Percentiles rank a stretch among this genome's conserved stretches.
phyloP scores from a whole-genome alignment of 2,329 filamentous ascomycete genomes.

The Neofusicoccum ribis region DNA sequence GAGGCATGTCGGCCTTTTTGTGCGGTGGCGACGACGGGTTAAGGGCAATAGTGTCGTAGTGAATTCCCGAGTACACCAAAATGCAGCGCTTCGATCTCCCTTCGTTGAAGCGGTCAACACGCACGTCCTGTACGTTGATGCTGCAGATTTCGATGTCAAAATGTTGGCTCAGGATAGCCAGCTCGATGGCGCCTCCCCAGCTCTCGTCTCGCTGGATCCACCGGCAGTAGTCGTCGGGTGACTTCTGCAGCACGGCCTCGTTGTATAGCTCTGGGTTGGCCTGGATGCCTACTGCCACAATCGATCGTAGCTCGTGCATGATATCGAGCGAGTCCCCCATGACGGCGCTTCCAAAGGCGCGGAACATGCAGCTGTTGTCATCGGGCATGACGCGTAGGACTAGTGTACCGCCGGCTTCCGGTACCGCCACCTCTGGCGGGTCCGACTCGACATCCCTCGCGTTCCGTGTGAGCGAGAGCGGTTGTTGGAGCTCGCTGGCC shows the following conservation, averaged over 20 bases:
- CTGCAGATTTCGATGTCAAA: slow-evolving; percentile 85
- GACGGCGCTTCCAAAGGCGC: slow-evolving; percentile 80
- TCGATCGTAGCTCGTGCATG: slow-evolving; percentile 71
- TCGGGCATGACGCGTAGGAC: slow-evolving; percentile 94
- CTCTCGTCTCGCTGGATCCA: slow-evolving; percentile 78
- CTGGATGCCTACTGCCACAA: slow-evolving; percentile 79
- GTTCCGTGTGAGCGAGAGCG: slow-evolving; percentile 45
- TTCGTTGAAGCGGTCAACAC: slow-evolving; percentile 78
- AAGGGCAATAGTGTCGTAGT: slow-evolving; percentile 88
- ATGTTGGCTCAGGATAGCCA: slow-evolving; percentile 79
- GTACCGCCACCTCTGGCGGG: slow-evolving; percentile 61
- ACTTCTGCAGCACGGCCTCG: slow-evolving; percentile 71
- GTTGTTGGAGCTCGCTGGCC: slow-evolving; percentile 26
- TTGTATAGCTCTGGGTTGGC: slow-evolving; percentile 70
- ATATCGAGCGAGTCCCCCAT: slow-evolving; percentile 62
- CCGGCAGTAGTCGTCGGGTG: slow-evolving; percentile 71
- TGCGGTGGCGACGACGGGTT: slow-evolving; percentile 58
- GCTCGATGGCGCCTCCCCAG: slow-evolving; percentile 91
- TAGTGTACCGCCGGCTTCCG: slow-evolving; percentile 56
- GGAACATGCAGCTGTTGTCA: slow-evolving; percentile 93
- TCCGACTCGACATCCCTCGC: slow-evolving; percentile 52
- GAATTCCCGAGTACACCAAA: slow-evolving; percentile 86
- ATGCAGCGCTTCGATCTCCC: slow-evolving; percentile 69
- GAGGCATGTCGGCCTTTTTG: slow-evolving; percentile 58
- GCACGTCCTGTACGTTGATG: slow-evolving; percentile 71